Conservation (phyloP, 768 basidiomycete genomes). For the Dictyophora rubrovolvata region DNA sequence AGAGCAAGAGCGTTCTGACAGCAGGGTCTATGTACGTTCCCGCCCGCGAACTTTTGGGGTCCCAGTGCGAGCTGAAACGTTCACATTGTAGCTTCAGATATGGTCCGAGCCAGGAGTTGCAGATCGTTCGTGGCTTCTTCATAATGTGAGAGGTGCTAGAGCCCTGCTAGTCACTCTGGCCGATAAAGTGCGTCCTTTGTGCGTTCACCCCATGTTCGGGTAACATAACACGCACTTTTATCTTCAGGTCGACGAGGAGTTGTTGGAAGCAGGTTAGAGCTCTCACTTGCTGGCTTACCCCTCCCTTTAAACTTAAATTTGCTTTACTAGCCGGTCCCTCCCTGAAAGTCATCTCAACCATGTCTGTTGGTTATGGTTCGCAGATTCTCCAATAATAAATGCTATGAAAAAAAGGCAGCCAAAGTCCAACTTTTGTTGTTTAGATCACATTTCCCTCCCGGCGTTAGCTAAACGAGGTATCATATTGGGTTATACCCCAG, state of each 20-base stretch:
- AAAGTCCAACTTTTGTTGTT: background rate
- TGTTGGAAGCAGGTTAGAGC: conserved; percentile 46
- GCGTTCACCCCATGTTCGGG: conserved; percentile 9
- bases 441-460: conserved; percentile 73
- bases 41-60: too few relatives aligned
- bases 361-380: conserved; percentile 84
- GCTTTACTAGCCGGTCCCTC: conserved; percentile 49
- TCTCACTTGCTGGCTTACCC: background rate
- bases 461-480: conserved; percentile 52
- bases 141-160: conserved; percentile 54
- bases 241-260: conserved; percentile 57
- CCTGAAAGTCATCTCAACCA: conserved; percentile 80
- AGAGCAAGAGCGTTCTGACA: conserved; percentile 3
- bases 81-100: conserved; percentile 1
- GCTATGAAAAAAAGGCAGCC: background rate
- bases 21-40: conserved; percentile 1
- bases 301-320: background rate
- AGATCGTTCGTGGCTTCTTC: conserved; percentile 60
- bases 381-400: background rate
- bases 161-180: conserved; percentile 54
- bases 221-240: conserved; percentile 6
- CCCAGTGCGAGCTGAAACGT: too few relatives aligned
- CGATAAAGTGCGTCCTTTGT: conserved; percentile 46
- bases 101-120: conserved; percentile 3
- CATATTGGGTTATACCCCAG: conserved; percentile 83